Conservation (phyloP, 305 asterid species). For the Rubia tinctorum region DNA sequence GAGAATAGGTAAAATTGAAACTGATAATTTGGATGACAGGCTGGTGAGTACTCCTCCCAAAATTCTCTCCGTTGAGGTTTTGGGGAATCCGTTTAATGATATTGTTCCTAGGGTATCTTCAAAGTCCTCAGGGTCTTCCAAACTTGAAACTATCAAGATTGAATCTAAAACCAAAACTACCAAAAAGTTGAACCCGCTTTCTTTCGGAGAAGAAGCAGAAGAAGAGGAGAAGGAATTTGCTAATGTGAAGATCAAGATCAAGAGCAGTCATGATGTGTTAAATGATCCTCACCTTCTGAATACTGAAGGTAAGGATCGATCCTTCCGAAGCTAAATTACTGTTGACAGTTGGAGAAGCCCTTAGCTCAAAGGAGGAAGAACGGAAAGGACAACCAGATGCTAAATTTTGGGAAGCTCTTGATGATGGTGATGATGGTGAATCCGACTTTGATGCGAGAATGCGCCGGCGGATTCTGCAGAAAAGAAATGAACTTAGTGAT, state of each 20-base stretch:
- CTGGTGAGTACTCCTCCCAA: conserved; percentile 84
- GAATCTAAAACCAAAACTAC: conserved; percentile 58
- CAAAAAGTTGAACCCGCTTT: conserved; percentile 87
- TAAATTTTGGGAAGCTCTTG: conserved; percentile 42
- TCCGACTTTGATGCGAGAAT: conserved; percentile 77
- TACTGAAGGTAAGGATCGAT: no score
- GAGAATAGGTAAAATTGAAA: conserved; percentile 76
- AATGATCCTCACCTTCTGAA: conserved; percentile 94
- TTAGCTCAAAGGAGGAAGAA: conserved; percentile 70
- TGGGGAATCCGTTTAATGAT: conserved; percentile 98
- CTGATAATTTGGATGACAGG: conserved; percentile 73
- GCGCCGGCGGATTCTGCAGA: conserved; percentile 85
- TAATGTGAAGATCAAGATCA: conserved; percentile 61
- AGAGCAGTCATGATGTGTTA: conserved; percentile 93
- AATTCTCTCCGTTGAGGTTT: conserved; percentile 84
- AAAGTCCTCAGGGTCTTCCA: conserved; percentile 41
- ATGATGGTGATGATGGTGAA: conserved; percentile 75
- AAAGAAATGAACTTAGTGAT: conserved; percentile 70
- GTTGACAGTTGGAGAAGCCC: conserved; percentile 75
- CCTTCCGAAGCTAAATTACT: conserved; percentile 45
- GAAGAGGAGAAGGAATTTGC: conserved; percentile 90
- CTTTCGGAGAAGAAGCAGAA: conserved; percentile 99
- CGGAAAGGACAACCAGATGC: conserved; percentile 40
- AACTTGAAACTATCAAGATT: conserved; percentile 38
- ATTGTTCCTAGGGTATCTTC: conserved; percentile 59